Evolutionary conservation across 306 rosid genomes (phyloP).

Genomic region (Cucurbita ficifolia): DNA sequence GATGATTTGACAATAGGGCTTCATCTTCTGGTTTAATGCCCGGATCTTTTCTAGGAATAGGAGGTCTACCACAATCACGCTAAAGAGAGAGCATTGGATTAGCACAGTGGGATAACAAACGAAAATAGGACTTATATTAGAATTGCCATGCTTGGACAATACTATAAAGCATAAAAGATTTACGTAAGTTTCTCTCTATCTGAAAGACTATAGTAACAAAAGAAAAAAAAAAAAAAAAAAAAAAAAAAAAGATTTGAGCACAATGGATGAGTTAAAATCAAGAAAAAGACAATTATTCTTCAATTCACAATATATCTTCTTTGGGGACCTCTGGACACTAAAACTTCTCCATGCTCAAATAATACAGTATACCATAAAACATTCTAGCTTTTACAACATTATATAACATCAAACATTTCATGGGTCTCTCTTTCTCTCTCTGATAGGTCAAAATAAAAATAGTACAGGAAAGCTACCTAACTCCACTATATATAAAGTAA

Average conservation of each 20-base stretch:
- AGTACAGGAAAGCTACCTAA: not conserved
- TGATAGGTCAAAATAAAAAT: not conserved
- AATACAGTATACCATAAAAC: not conserved
- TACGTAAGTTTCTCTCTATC: not conserved
- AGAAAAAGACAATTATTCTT: not conserved
- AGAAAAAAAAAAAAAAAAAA: not conserved
- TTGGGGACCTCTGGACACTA: not conserved
- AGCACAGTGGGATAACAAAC: constrained; percentile 6
- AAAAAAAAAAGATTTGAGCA: not conserved
- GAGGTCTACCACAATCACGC: constrained; percentile 91
- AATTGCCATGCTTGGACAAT: not conserved
- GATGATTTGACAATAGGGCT: constrained; percentile 75
- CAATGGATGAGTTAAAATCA: not conserved
- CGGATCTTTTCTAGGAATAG: constrained; percentile 79
- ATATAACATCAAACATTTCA: not conserved
- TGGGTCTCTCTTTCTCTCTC: not conserved
- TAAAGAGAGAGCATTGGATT: constrained; percentile 19
- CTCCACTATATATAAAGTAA: not conserved
- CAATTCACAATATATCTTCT: not conserved
- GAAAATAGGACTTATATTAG: not conserved
- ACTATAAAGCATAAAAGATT: not conserved
- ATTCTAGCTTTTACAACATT: not conserved
- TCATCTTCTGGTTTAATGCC: constrained; percentile 80
- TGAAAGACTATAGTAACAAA: not conserved
- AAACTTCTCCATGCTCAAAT: not conserved